These are phyloP conservation scores for Aureobasidium uvarum DNA, from an alignment of 2,329 filamentous ascomycete genomes.

Conservation along the genomic window DNA sequence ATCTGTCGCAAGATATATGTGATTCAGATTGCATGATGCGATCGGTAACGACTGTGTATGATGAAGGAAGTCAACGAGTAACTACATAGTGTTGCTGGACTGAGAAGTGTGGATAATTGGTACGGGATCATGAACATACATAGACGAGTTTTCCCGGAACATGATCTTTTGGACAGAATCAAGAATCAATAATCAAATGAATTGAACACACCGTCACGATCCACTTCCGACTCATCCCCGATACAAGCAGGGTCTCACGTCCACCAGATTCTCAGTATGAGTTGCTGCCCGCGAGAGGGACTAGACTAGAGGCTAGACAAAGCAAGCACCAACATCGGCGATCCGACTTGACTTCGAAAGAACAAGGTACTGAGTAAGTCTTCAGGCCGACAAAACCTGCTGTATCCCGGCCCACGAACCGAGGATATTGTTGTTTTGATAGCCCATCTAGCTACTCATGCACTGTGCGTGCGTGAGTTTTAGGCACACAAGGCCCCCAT, in stretches of 20 bases:
- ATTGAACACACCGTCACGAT: not conserved
- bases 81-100: not conserved
- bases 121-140: not conserved
- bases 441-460: not conserved
- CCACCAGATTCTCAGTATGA: not conserved
- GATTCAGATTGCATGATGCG: not conserved
- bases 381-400: not conserved
- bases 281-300: not conserved
- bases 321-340: not conserved
- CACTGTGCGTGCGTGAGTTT: not conserved
- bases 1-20: not conserved
- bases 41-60: not conserved
- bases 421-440: not conserved
- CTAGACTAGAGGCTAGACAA: not conserved
- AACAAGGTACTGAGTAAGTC: not conserved
- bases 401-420: not conserved
- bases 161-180: not conserved
- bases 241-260: not conserved
- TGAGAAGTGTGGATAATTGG: not conserved
- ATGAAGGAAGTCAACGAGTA: not conserved
- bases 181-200: not conserved
- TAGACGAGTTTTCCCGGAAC: not conserved
- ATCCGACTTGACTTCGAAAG: not conserved
- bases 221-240: not conserved
- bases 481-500: not conserved